Percentiles rank a stretch among this genome's conserved stretches.
These are phyloP conservation scores for Isatis lusitanica DNA, from an alignment of 441 rosid species.

Conservation along the genomic window DNA sequence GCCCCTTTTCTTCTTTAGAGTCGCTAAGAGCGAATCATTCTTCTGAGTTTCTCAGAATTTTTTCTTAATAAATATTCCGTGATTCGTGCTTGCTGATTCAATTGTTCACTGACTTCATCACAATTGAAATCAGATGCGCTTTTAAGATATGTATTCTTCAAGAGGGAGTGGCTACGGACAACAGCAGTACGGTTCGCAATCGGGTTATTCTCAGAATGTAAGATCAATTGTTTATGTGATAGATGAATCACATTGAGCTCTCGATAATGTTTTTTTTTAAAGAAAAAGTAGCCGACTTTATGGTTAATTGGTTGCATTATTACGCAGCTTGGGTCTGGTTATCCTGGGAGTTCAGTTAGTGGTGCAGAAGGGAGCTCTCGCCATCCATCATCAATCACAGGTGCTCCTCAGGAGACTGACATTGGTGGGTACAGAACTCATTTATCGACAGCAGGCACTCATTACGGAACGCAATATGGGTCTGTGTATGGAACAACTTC, in stretches of 20 bases:
- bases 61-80: not conserved
- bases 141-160: conserved; percentile 67
- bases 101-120: conserved; percentile 10
- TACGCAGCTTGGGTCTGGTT: conserved; percentile 59
- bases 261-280: too few relatives aligned
- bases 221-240: conserved; percentile 30
- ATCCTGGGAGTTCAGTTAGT: conserved; percentile 69
- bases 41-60: not conserved
- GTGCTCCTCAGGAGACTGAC: conserved; percentile 65
- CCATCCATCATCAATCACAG: conserved; percentile 60
- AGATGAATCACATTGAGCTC: not conserved
- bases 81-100: not conserved
- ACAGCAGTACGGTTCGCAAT: conserved; percentile 67
- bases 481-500: conserved; percentile 62
- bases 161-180: conserved; percentile 88
- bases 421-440: conserved; percentile 67
- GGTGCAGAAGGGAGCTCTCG: conserved; percentile 67
- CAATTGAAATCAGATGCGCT: conserved; percentile 17
- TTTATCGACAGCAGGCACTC: conserved; percentile 48
- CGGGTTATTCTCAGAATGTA: conserved; percentile 81
- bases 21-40: not conserved
- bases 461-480: conserved; percentile 72
- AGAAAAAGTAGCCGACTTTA: not conserved
- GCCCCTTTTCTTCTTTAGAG: not conserved
- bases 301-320: not conserved